Evolutionary conservation across 805 yeast genomes (phyloP).

Genomic region (Wickerhamiella occidentalis): DNA sequence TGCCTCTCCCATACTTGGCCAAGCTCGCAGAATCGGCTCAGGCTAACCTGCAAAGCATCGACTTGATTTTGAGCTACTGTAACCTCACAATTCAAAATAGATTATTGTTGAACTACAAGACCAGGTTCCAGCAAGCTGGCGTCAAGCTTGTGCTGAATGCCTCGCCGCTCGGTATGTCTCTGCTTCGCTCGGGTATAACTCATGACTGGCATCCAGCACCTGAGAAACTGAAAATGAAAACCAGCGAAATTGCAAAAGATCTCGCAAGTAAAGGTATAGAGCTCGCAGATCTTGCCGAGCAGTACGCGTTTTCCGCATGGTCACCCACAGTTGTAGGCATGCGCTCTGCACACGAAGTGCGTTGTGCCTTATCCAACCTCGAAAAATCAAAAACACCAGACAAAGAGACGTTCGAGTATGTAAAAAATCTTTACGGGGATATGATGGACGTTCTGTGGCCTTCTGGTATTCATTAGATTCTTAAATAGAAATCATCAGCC

Average conservation of each 20-base stretch:
- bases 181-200: constrained; percentile 55
- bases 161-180: constrained; percentile 79
- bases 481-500: too few species aligned
- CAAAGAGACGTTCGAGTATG: not conserved
- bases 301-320: constrained; percentile 63
- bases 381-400: constrained; percentile 31
- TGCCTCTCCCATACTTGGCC: constrained; percentile 62
- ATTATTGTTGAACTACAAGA: constrained; percentile 35
- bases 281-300: constrained; percentile 68
- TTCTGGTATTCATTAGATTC: constrained; percentile 2
- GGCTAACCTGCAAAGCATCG: constrained; percentile 39
- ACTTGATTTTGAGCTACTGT: constrained; percentile 65
- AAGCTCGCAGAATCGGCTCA: constrained; percentile 26
- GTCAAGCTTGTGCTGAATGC: constrained; percentile 59
- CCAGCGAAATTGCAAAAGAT: constrained; percentile 36
- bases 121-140: constrained; percentile 40
- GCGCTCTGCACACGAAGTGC: constrained; percentile 49
- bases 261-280: constrained; percentile 40
- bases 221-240: constrained; percentile 37
- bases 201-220: constrained; percentile 75
- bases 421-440: not conserved
- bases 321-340: constrained; percentile 66
- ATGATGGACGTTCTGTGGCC: constrained; percentile 4
- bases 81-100: constrained; percentile 75
- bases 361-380: constrained; percentile 48